Conservation (phyloP, 2,329 filamentous ascomycete species). For the Colletotrichum cereale region DNA sequence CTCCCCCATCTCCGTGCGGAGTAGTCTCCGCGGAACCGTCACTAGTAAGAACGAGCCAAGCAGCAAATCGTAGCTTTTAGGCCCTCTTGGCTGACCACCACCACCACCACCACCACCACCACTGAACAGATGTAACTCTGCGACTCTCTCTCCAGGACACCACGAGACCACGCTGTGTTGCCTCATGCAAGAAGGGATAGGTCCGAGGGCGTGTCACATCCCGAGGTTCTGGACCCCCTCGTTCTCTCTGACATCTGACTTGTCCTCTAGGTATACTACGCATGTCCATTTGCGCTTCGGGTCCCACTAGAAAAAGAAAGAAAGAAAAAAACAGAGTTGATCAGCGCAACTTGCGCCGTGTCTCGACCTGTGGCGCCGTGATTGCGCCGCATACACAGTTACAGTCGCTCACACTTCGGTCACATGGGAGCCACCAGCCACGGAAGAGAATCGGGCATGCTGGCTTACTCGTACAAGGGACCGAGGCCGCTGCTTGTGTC, state of each 20-base stretch:
- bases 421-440: conserved; percentile 13
- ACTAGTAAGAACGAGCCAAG: background rate
- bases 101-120: conserved; percentile 4
- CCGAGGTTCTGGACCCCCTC: conserved; percentile 18
- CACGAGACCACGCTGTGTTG: conserved; percentile 10
- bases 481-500: conserved; percentile 21
- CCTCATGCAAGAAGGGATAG: background rate
- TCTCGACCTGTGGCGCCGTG: conserved; percentile 10
- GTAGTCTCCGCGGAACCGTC: background rate
- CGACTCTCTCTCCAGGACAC: conserved; percentile 4
- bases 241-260: conserved; percentile 6
- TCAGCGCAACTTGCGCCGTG: background rate
- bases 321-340: background rate
- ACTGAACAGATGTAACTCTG: background rate
- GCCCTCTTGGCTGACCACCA: background rate
- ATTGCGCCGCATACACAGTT: background rate
- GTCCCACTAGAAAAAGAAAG: background rate
- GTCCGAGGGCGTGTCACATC: conserved; percentile 21
- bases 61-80: conserved; percentile 26
- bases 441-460: background rate
- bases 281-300: conserved; percentile 14
- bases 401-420: background rate
- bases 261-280: too few relatives aligned
- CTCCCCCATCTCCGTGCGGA: conserved; percentile 2
- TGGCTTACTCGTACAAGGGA: background rate